Evolutionary conservation across 192 early-diverging fungal species (phyloP), one percentile per base, ranked within the genome.

Genomic region (Linnemannia exigua): DNA sequence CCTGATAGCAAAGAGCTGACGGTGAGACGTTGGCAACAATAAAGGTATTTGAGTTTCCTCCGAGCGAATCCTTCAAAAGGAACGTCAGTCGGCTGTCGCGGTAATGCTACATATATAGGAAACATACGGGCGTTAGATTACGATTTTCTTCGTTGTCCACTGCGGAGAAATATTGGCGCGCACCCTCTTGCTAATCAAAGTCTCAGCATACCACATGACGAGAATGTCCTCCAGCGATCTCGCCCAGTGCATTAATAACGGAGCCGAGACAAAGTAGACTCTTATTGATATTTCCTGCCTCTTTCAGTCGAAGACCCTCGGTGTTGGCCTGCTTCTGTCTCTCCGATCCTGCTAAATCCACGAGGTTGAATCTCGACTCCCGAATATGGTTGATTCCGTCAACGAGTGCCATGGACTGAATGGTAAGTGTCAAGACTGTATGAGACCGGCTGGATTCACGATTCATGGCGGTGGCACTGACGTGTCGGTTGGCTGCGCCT

Each of bases 231-330:
- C 87, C 90, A 35, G 85, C 87, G 33, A 92, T 88, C 36, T 94
- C 94, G 31, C 92, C 93, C 22, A 97, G 90, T 15, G 96, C 95
- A 79, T 96, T 95, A 81, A 97, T 96, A 72, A 97, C 96, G 38
- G 95, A 95, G 17, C 95, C 95, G 11, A 97, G 88, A 3, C 93
- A 93, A 33, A 93, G 92, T 63, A 97, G 82, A 28, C 93, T 94
- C 87, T 93, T 95, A 88, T 97, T 97, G 87, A 97, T 97, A 77
- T 94, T 93, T 28, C 93, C 91, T 6, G 95, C 96, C 70, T 97
- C 96, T 70, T 94, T 93, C 41, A 97, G 79, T 3, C 95, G 90
- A 74, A 89, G 66, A 0, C 93, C 93, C 58, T 90, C 93, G 1
- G 94, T 92, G 33, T 90, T 91, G 17, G 94, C 91, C 37, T 87